Conservation (phyloP, 208 protist genomes). For the Angomonas desouzai region DNA sequence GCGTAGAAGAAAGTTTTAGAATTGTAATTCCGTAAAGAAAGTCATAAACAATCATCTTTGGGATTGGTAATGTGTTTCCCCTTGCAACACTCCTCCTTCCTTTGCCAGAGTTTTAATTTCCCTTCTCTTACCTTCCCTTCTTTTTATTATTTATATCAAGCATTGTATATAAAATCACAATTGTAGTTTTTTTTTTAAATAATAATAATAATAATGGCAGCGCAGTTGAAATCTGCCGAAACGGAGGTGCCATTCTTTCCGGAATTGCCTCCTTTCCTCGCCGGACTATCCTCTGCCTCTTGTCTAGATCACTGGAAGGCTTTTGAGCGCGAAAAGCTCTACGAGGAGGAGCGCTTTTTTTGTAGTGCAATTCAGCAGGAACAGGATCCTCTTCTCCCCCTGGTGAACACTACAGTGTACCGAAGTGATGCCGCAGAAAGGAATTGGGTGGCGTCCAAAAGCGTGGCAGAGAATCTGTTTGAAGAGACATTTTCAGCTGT, state of each 20-base stretch:
- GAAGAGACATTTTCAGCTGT: neutral
- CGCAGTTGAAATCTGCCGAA: neutral
- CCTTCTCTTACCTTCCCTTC: constrained; percentile 5
- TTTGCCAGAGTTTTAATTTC: too few species aligned
- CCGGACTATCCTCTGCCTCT: neutral
- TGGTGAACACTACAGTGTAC: too few species aligned
- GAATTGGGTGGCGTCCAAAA: neutral
- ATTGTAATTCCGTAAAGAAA: neutral
- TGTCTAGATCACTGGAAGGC: neutral
- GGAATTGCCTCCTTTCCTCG: constrained; percentile 3
- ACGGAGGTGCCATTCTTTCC: neutral
- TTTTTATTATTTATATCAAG: constrained; percentile 9
- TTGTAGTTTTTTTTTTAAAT: constrained; percentile 1
- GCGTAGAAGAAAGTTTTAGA: neutral
- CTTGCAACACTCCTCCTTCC: too few species aligned
- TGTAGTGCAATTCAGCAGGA: neutral
- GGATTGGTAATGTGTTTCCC: too few species aligned
- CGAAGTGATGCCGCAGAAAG: neutral
- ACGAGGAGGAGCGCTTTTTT: constrained; percentile 2
- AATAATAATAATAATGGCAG: constrained; percentile 1
- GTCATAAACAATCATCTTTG: too few species aligned
- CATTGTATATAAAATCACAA: neutral
- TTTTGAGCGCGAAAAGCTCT: neutral
- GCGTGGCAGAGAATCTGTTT: neutral
- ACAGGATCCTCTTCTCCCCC: too few species aligned